Base-by-base conservation (phyloP, 768 basidiomycete species). In the Cystofilobasidium capitatum region DNA sequence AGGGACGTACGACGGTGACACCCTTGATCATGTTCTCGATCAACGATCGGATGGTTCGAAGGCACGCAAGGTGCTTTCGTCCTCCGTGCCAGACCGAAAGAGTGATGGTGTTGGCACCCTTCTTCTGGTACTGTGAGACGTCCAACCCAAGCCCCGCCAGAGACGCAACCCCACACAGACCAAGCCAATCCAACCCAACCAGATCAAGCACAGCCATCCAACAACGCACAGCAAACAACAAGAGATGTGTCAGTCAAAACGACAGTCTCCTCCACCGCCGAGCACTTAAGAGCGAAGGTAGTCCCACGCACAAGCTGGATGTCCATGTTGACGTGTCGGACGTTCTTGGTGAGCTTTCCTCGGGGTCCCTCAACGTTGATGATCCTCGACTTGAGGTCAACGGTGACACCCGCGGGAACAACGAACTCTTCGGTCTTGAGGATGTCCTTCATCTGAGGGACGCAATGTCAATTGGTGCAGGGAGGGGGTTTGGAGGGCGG, bases 21-120 rank as follows among this genome's bases (percentile, higher is more conserved):
- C 96, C 96, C 71, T 81, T 91, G 78, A 98, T 84, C 92, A 99
- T 91, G 83, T 99, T 99, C 79, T 84, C 85, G 75, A 99, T 94
- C 74, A 94, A 78, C 73, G 88, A 92, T 79, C 86, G 87, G 80
- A 99, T 90, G 42, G 96, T 99, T 73, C 93, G 86, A 72, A 99
- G 81, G 82, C 93, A 97, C 66, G 96, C 96, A 75, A 98, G 89
- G 77, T 99, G 96, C 82, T 99, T 99, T 77, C 96, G 86, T 71
- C 86, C 88, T 70, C 90, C 96, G 80, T 97, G 91, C 96, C 96
- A 99, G 69, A 99, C 89, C 69, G 91, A 89, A 75, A 98, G 84
- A 70, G 84, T 85, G 77, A 98, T 88, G 77, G 86, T 85, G 76
- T 74, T 71, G 80, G 91, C 87, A 76, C 74, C 71, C 73, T 78